Evolutionary conservation across 306 rosid genomes (phyloP), one percentile per base, ranked within the genome.

Genomic region (Glycine soja): DNA sequence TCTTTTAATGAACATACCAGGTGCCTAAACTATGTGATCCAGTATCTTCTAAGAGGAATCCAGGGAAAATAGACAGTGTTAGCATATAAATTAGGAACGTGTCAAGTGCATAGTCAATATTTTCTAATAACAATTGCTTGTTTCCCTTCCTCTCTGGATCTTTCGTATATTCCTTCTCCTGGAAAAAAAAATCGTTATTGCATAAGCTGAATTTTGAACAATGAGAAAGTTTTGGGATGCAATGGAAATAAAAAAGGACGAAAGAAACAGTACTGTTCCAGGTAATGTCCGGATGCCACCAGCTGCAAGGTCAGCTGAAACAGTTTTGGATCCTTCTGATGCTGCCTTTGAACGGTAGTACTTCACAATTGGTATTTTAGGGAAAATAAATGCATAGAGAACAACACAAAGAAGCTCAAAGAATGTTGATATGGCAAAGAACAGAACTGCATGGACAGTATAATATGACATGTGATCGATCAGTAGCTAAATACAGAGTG

Each of bases 261-360:
- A 40, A 45, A 72, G 70, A 69, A 72, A 45, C 40, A 85, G 24
- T 79, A 84, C 93, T 64, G 14, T 82, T 84, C n/a, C 78, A 1
- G 86, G 70, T 75, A 79, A 70, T 71, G 88, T 71, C 53, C 80
- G 90, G 86, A 95, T 90, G 76, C 97, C 97, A 78, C 92, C 97
- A 32, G 97, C 97, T 1, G 94, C 97, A 72, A 95, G 97, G 78
- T 95, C 98, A 58, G 94, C 90, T 74, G 97, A 78, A 76, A 95
- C 97, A 38, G 98, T 95, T 88, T 92, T 92, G 11, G 95, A 87
- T 78, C 97, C 98, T 86, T 95, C 97, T 16, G 89, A 90, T 64
- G 97, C 97, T 30, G 97, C 98, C 84, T 85, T 92, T 77, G 92
- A 80, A 65, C 98, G 97, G 80, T 90, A 95, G 75, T 87, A 83